Percentiles rank a stretch among this genome's conserved stretches.
phyloP scores from a whole-genome alignment of 1,139 yeast species.

The Hansenula sp. region DNA sequence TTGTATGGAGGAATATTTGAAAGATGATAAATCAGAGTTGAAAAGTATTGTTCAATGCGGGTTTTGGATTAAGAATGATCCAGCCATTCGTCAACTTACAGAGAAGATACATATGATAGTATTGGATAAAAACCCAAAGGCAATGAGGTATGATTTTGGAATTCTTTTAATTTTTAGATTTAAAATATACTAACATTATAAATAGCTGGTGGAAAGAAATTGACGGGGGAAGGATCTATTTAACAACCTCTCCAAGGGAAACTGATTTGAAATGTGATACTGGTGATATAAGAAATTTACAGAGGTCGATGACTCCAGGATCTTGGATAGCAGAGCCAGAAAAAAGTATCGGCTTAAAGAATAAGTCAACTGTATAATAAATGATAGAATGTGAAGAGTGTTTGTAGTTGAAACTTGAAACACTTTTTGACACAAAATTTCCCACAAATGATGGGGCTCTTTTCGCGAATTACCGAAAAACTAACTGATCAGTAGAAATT shows the following conservation, averaged over 20 bases:
- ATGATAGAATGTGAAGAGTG: too few relatives aligned
- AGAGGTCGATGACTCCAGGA: conserved; percentile 3
- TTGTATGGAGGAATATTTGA: conserved; percentile 33
- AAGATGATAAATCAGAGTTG: conserved; percentile 24
- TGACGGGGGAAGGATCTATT: conserved; percentile 23
- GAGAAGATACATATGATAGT: conserved; percentile 24
- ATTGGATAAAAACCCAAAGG: conserved; percentile 12
- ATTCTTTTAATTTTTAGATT: too few relatives aligned
- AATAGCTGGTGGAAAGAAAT: conserved; percentile 28
- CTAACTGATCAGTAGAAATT: too few relatives aligned
- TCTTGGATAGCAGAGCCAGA: conserved; percentile 2
- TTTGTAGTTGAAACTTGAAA: too few relatives aligned
- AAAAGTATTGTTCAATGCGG: conserved; percentile 34
- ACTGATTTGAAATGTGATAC: background rate
- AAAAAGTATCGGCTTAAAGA: background rate
- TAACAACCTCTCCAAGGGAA: conserved; percentile 14
- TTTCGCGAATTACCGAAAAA: too few relatives aligned
- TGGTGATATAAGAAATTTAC: background rate
- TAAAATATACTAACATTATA: conserved; percentile 2
- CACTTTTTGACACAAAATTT: too few relatives aligned
- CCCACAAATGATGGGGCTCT: too few relatives aligned
- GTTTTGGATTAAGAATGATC: conserved; percentile 25
- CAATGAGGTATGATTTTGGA: conserved; percentile 8
- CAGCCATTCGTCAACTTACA: conserved; percentile 22
- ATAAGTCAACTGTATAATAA: background rate